Percentiles rank a stretch among this genome's conserved stretches.
Evolutionary conservation across 2,329 filamentous ascomycete genomes (phyloP).

Genomic region (Pseudopithomyces maydicus): DNA sequence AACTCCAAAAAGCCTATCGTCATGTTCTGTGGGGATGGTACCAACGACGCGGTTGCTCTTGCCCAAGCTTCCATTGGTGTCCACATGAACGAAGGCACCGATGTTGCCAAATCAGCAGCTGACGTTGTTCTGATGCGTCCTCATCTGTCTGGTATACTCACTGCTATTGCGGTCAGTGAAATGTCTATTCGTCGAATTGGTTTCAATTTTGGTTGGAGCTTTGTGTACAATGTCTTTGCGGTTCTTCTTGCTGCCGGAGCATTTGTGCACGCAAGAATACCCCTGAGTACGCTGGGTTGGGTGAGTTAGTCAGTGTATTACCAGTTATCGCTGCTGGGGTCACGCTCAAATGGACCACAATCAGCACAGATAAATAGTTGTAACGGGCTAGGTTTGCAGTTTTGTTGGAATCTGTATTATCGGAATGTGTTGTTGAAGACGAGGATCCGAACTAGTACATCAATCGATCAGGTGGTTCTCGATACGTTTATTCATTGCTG

Average conservation of each 20-base stretch:
- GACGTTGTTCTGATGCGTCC: conserved; percentile 71
- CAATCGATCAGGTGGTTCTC: no score
- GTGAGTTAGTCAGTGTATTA: conserved; percentile 75
- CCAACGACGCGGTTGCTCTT: conserved; percentile 78
- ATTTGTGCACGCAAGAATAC: conserved; percentile 60
- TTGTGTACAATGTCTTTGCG: conserved; percentile 72
- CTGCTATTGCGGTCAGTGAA: conserved; percentile 59
- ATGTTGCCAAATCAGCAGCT: conserved; percentile 69
- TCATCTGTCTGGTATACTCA: conserved; percentile 59
- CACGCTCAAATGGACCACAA: conserved; percentile 46
- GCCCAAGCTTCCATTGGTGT: conserved; percentile 73
- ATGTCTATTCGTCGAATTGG: conserved; percentile 48
- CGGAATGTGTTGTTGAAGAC: no score
- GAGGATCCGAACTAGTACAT: no score
- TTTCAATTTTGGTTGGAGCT: conserved; percentile 75
- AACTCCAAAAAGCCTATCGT: conserved; percentile 47
- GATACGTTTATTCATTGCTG: no score
- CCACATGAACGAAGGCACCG: conserved; percentile 64
- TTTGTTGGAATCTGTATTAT: no score
- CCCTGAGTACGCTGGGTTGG: conserved; percentile 70
- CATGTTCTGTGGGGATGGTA: conserved; percentile 77
- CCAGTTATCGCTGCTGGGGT: conserved; percentile 67
- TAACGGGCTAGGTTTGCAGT: no score
- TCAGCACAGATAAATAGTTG: not conserved
- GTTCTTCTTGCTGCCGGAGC: conserved; percentile 67